phyloP scores from a whole-genome alignment of 345 rosid genomes.

The Salix purpurea region DNA sequence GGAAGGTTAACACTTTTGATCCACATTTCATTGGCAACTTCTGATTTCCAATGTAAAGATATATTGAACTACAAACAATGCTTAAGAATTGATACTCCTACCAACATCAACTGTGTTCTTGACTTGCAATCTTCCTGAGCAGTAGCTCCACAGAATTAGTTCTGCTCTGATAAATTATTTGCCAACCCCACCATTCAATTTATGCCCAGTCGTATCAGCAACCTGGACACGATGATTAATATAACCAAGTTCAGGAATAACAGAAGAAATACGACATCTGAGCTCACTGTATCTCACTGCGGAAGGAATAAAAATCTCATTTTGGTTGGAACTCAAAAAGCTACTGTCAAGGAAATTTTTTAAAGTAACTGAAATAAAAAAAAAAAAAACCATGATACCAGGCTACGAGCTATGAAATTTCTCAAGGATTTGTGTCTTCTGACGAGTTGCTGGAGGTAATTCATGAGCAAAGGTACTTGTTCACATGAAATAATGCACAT shows the following conservation, averaged over 20 bases:
- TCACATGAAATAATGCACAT: neutral
- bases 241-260: neutral
- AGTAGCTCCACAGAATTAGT: conserved; percentile 1
- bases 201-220: conserved; percentile 42
- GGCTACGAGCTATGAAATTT: neutral
- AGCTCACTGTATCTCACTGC: neutral
- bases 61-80: neutral
- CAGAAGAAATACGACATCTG: neutral
- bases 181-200: conserved; percentile 24
- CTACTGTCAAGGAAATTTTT: no score
- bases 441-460: no score
- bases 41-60: conserved; percentile 2
- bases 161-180: conserved; percentile 3
- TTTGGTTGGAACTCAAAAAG: no score
- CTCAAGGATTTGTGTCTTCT: no score
- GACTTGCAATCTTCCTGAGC: conserved; percentile 6
- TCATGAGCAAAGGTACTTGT: no score
- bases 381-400: neutral
- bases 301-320: neutral
- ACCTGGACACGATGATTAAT: conserved; percentile 22
- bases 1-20: no score
- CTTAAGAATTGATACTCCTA: neutral
- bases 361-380: no score
- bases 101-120: neutral
- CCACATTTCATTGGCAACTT: neutral